Base-by-base conservation (phyloP, 75 land plant species). In the Pinus taeda region DNA sequence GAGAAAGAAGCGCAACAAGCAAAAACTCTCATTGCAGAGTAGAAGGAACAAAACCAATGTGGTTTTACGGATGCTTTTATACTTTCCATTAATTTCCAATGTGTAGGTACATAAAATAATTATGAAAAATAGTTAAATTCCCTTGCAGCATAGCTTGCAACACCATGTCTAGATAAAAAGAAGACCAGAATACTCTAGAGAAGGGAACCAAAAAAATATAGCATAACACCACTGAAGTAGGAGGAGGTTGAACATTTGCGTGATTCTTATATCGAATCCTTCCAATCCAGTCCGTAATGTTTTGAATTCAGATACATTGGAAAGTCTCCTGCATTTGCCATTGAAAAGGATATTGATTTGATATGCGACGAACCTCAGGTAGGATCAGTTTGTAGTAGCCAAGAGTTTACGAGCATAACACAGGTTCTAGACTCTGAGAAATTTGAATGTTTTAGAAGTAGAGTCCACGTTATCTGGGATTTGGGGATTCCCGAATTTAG, bases 301-400 rank as follows among this genome's bases (percentile, higher is more conserved):
- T 15, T 75, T 91, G 22, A 65, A 49, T 45, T 69, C 80, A 14
- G 90, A 91, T 62, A 85, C 86, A 11, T 75, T 95, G 37, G 60
- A 71, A 22, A 59, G 58, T 62, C 73, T 95, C 26, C 57, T 87
- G 20, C 73, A 86, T 94, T 94, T 85, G 89, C 83, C 14, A 71
- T 66, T 63, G 89, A 82, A 67, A 90, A 90, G 70, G 84, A 88
- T 49, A 90, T 94, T 42, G 95, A 94, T 78, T 57, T 94, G 15
- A 88, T 94, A 13, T 86, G 80, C 64, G 95, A 94, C 85, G 99
- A 96, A 77, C 78, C 92, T 60, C 92, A 85, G 76, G 93, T 91
- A 14, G 97, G 88, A 6, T 92, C 93, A 39, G 77, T 73, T 0
- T 81, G 76, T 81, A 87, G 83, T 33, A 81, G 49, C 3, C 76